Conservation (phyloP, 2,329 filamentous ascomycete genomes). For the Claviceps fusiformis region DNA sequence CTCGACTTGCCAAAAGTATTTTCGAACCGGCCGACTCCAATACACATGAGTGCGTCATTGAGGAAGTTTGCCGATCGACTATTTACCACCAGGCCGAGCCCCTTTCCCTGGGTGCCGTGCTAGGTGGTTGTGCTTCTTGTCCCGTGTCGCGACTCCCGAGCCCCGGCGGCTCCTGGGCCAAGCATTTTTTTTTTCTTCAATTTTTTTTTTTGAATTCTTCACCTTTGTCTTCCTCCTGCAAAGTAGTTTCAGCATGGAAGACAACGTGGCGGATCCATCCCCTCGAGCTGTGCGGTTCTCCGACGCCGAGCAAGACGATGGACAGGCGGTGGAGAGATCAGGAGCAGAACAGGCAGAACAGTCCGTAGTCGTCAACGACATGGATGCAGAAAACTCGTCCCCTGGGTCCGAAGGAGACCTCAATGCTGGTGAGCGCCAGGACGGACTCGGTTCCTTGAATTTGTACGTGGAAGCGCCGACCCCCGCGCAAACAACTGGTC, state of each 20-base stretch:
- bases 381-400: slow-evolving; percentile 14
- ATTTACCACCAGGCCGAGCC: slow-evolving; percentile 5
- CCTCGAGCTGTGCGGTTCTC: slow-evolving; percentile 45
- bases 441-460: slow-evolving; percentile 31
- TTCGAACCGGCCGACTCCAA: background rate
- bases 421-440: slow-evolving; percentile 34
- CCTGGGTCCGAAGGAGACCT: slow-evolving; percentile 23
- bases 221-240: background rate
- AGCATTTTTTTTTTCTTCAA: background rate
- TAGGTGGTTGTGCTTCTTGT: background rate
- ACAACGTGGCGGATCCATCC: slow-evolving; percentile 31
- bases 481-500: slow-evolving; percentile 24
- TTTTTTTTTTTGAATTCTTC: background rate
- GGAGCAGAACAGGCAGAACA: slow-evolving; percentile 25
- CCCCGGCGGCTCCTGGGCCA: background rate
- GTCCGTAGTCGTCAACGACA: slow-evolving; percentile 13
- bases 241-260: background rate
- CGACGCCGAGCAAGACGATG: slow-evolving; percentile 31
- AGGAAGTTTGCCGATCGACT: background rate
- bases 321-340: slow-evolving; percentile 27
- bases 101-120: slow-evolving; percentile 2
- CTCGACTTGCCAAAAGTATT: too few species aligned
- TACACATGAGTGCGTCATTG: background rate
- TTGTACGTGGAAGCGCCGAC: slow-evolving; percentile 27
- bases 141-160: background rate